Conservation (phyloP, 2,329 filamentous ascomycete genomes). For the Exophiala calicioides region DNA sequence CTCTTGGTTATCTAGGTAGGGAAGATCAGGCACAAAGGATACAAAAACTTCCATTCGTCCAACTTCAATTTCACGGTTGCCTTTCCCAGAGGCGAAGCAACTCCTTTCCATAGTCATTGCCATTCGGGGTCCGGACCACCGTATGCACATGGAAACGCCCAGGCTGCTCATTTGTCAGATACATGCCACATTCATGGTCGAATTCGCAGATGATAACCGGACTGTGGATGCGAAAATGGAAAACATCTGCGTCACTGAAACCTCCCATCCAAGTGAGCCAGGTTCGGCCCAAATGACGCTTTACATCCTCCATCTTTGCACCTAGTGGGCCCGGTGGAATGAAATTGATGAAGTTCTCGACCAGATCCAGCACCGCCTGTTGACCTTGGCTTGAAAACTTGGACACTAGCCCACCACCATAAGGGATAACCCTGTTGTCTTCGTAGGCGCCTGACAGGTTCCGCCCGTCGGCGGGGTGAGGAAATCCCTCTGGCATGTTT, state of each 20-base stretch:
- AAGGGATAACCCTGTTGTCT: conserved; percentile 5
- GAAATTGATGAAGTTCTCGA: no score
- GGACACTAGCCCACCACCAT: no score
- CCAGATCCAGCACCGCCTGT: no score
- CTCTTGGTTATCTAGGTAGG: no score
- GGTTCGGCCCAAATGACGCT: no score
- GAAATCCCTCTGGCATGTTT: background rate
- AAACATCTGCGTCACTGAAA: background rate
- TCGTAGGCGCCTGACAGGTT: conserved; percentile 2
- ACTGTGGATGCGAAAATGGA: conserved; percentile 58
- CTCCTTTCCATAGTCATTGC: conserved; percentile 69
- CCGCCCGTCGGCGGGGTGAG: conserved; percentile 1
- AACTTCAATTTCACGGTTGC: no score
- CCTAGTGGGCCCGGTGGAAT: no score
- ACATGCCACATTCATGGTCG: conserved; percentile 77
- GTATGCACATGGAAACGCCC: conserved; percentile 79
- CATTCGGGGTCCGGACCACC: conserved; percentile 68
- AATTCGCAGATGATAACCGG: conserved; percentile 74
- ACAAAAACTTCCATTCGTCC: no score
- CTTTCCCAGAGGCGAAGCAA: conserved; percentile 36
- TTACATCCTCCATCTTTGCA: no score
- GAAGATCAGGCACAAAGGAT: no score
- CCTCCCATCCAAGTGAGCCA: background rate
- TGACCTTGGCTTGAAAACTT: no score
- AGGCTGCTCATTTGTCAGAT: conserved; percentile 69